Evolutionary conservation across 1,139 yeast genomes (phyloP).

Genomic region (Kodamaea alishanica): DNA sequence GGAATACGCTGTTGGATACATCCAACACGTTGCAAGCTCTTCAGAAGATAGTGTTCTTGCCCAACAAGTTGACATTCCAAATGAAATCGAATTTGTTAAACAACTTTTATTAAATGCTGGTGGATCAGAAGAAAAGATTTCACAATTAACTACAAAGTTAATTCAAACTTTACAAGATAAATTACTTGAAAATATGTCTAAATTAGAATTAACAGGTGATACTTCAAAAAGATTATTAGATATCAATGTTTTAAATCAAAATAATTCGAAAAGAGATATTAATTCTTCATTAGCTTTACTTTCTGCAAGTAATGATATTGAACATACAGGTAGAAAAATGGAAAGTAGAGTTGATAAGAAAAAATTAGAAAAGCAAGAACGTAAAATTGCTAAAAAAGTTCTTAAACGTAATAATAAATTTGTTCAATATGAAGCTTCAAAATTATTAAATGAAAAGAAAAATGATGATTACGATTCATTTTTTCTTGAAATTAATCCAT

Average conservation of each 20-base stretch:
- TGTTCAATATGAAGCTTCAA: conserved; percentile 91
- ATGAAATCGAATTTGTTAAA: conserved; percentile 64
- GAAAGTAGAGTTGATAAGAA: conserved; percentile 94
- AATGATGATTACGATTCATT: conserved; percentile 87
- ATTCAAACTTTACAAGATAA: conserved; percentile 50
- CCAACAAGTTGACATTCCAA: conserved; percentile 61
- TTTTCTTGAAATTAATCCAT: conserved; percentile 91
- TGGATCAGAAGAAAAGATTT: conserved; percentile 57
- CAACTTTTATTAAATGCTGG: conserved; percentile 76
- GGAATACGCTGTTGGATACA: conserved; percentile 87
- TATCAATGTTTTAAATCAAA: conserved; percentile 54
- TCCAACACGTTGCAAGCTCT: conserved; percentile 68
- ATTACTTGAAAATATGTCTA: conserved; percentile 67
- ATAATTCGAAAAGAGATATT: conserved; percentile 66
- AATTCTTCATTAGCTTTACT: conserved; percentile 68
- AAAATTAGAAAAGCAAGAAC: conserved; percentile 94
- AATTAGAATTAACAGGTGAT: conserved; percentile 65
- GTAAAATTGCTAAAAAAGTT: conserved; percentile 93
- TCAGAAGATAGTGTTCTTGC: conserved; percentile 82
- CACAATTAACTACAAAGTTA: conserved; percentile 43
- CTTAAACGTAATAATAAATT: conserved; percentile 89
- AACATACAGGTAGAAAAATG: conserved; percentile 85
- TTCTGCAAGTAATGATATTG: conserved; percentile 79
- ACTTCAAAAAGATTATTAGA: conserved; percentile 79
- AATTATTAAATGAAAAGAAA: conserved; percentile 60